Percentiles rank a stretch among this genome's conserved stretches.
phyloP scores from a whole-genome alignment of 139 green algal genomes.

The Haematococcus lacustris region DNA sequence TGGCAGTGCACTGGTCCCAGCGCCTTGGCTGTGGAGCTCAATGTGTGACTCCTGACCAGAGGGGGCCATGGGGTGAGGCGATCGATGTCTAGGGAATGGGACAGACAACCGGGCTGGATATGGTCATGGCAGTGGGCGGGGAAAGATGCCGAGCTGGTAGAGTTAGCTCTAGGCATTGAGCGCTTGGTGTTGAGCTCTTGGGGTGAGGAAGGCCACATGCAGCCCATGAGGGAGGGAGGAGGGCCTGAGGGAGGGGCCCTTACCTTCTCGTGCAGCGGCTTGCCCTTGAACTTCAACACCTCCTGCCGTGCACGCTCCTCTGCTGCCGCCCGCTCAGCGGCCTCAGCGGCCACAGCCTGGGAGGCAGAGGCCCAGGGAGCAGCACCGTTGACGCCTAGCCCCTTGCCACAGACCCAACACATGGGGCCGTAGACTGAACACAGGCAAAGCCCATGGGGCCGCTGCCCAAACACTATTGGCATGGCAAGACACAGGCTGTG shows the following conservation, averaged over 20 bases:
- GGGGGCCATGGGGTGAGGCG: neutral
- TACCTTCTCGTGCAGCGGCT: slow-evolving; percentile 31
- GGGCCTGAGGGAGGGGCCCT: neutral
- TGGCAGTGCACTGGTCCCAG: neutral
- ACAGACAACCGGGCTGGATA: no score
- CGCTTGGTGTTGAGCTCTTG: no score
- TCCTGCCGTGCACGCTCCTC: slow-evolving; percentile 15
- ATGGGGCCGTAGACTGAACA: neutral
- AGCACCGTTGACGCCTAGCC: no score
- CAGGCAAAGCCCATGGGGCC: neutral
- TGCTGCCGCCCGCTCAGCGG: slow-evolving; percentile 18
- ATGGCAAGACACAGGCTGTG: neutral
- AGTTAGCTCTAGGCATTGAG: no score
- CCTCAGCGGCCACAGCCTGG: neutral
- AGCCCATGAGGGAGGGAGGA: no score
- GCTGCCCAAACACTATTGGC: neutral
- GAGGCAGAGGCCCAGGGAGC: neutral
- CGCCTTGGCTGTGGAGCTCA: neutral
- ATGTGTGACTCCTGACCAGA: neutral
- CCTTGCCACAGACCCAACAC: no score
- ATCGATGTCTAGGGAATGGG: no score
- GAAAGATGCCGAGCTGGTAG: neutral
- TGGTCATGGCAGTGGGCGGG: neutral
- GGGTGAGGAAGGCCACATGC: no score
- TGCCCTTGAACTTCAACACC: slow-evolving; percentile 21